A percentile compares a stretch with the other conserved stretches of the same genome.
Conservation (phyloP, 169 alveolate species). For the Perkinsus olseni region DNA sequence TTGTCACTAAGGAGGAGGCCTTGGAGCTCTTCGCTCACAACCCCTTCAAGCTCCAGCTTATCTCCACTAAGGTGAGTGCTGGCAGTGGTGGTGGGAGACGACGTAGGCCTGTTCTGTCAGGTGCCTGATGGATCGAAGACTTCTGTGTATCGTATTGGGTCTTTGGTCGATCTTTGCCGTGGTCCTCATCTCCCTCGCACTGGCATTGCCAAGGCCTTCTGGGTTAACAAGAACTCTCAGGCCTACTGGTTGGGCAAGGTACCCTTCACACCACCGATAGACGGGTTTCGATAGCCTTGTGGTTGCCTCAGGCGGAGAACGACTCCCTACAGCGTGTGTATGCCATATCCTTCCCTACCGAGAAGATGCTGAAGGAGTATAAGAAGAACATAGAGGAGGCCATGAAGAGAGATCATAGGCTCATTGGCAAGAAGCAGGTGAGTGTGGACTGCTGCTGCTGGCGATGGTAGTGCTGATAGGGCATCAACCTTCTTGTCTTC, state of each 20-base stretch:
- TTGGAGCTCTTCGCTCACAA: constrained; percentile 88
- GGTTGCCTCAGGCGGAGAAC: constrained; percentile 55
- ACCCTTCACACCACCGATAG: neutral
- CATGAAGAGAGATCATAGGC: constrained; percentile 95
- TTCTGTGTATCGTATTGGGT: constrained; percentile 94
- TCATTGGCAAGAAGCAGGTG: constrained; percentile 76
- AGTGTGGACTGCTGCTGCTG: neutral
- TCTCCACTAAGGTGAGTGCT: constrained; percentile 62
- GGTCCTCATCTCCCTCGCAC: constrained; percentile 99
- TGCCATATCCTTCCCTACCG: constrained; percentile 95
- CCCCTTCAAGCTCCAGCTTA: constrained; percentile 94
- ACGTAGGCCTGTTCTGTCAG: neutral
- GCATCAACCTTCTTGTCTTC: too few relatives aligned
- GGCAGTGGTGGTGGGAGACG: neutral
- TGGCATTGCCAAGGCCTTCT: constrained; percentile 84
- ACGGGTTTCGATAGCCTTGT: too few relatives aligned
- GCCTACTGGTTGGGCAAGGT: constrained; percentile 97
- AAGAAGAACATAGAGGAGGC: constrained; percentile 88
- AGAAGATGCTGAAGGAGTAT: constrained; percentile 84
- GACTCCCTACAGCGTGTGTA: constrained; percentile 96
- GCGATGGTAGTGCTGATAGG: too few relatives aligned
- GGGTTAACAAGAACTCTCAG: constrained; percentile 88
- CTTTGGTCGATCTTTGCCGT: constrained; percentile 94
- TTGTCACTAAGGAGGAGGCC: constrained; percentile 92
- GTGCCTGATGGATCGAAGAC: constrained; percentile 88